Evolutionary conservation across 2,329 filamentous ascomycete species (phyloP).

Genomic region (Aspergillus pseudoterreus): DNA sequence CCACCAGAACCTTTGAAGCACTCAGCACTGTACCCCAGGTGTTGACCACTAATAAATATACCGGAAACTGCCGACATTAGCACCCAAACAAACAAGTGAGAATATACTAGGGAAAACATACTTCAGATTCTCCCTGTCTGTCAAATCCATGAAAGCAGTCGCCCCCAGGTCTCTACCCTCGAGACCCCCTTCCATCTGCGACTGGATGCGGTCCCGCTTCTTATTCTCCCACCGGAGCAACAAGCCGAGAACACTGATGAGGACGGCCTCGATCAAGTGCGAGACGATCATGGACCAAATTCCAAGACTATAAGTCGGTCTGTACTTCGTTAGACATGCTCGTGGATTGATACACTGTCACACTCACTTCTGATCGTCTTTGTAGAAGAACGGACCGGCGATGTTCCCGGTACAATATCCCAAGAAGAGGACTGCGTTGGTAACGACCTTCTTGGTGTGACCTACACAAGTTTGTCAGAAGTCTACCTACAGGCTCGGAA

Average conservation of each 20-base stretch:
- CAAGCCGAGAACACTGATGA: slow-evolving; percentile 46
- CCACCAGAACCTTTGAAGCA: not conserved
- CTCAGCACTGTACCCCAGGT: not conserved
- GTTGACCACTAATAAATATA: slow-evolving; percentile 16
- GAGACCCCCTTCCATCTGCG: slow-evolving; percentile 43
- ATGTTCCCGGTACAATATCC: slow-evolving; percentile 61
- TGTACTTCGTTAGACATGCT: slow-evolving; percentile 6
- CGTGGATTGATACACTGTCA: not conserved
- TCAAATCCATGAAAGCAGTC: slow-evolving; percentile 54
- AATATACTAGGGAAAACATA: slow-evolving; percentile 14
- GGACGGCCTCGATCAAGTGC: slow-evolving; percentile 49
- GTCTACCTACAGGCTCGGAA: not conserved
- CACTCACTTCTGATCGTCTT: slow-evolving; percentile 46
- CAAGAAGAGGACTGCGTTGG: slow-evolving; percentile 59
- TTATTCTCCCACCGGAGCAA: slow-evolving; percentile 49
- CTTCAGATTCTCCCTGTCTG: slow-evolving; percentile 52
- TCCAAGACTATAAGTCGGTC: slow-evolving; percentile 48
- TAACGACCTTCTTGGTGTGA: slow-evolving; percentile 62
- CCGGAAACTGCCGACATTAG: slow-evolving; percentile 11
- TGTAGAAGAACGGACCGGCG: slow-evolving; percentile 61
- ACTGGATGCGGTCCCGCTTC: slow-evolving; percentile 48
- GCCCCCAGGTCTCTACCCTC: slow-evolving; percentile 46
- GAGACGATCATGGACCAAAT: slow-evolving; percentile 58
- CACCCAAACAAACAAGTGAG: not conserved
- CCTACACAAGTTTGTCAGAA: slow-evolving; percentile 34